These are phyloP conservation scores for Albatrellus sp. DNA, from an alignment of 1,284 basidiomycete genomes.

Conservation along the genomic window DNA sequence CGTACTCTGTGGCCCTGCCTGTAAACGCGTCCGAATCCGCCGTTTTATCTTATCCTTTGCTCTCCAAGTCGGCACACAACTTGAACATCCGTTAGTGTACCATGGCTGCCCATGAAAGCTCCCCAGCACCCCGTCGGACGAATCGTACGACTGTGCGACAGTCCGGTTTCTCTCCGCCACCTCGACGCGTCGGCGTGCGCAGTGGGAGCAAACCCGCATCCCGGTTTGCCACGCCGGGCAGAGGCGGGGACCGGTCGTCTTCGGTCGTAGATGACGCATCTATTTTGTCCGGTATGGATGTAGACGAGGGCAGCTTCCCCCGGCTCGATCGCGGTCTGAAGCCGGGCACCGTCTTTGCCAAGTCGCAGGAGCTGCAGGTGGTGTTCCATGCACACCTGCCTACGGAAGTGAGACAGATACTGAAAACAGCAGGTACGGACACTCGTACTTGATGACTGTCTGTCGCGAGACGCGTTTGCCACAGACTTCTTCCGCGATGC, in stretches of 20 bases:
- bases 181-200: slow-evolving; percentile 10
- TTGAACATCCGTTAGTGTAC: too few relatives aligned
- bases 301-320: slow-evolving; percentile 34
- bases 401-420: slow-evolving; percentile 57
- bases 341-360: slow-evolving; percentile 49
- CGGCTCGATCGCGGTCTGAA: slow-evolving; percentile 21
- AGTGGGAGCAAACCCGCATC: slow-evolving; percentile 16
- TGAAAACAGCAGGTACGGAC: slow-evolving; percentile 50
- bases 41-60: background rate
- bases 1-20: background rate
- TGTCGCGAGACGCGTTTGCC: background rate
- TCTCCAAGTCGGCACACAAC: background rate
- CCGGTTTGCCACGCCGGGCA: slow-evolving; percentile 19
- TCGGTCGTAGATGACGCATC: slow-evolving; percentile 23
- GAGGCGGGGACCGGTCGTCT: slow-evolving; percentile 7
- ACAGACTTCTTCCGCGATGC: slow-evolving; percentile 56
- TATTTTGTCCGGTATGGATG: slow-evolving; percentile 41
- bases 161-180: slow-evolving; percentile 11
- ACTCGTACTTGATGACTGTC: background rate
- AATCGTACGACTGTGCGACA: slow-evolving; percentile 10
- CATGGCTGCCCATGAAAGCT: slow-evolving; percentile 18
- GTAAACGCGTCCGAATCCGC: background rate
- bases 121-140: slow-evolving; percentile 19
- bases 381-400: slow-evolving; percentile 60
- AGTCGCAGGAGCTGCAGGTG: slow-evolving; percentile 60